Base-by-base conservation (phyloP, 1,139 yeast genomes). In the Blastobotrys proliferans region DNA sequence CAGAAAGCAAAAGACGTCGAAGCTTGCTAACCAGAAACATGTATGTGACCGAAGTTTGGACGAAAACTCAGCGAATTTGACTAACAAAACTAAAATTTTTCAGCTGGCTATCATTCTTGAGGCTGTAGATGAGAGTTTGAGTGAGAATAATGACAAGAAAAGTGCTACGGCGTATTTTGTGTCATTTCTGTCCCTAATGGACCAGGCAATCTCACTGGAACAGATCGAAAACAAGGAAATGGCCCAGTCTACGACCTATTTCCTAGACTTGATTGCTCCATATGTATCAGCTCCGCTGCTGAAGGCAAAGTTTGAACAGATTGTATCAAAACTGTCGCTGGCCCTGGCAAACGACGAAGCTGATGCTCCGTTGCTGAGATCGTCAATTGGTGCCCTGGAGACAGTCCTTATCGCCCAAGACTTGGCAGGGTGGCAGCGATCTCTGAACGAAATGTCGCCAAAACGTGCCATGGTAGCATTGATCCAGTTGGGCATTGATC, bases 41-140 rank as follows among this genome's bases (percentile, higher is more conserved):
- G 63, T 61, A 54, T 33, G 61, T 49, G 9, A 21, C 13, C 16
- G n/a, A 2, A 30, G 14, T 36, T 24, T 31, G 2, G 14, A 17
- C 5, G 8, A 13, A 6, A 21, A 4, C 11, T 14, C 21, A 6
- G n/a, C 16, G 28, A 14, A 3, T 14, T 13, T 10, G 14, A 13
- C 10, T 13, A 5, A 11, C 17, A 3, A 14, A 21, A 19, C 41
- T 41, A 40, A 40, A 37, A 39, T 13, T 30, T 13, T 34, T 17
- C 30, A 63, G 61, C 64, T 79, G 45, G 82, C 86, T 6, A 61
- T 87, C 33, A 82, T 90, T 49, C 72, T 92, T 42, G 75, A 83
- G 16, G 95, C 97, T 2, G 92, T 92, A 37, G 98, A 92, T 62
- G 96, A 87, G 55, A 86, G 85, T 54, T 73, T 92, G 42, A 74